phyloP scores from a whole-genome alignment of 73 alveolate genomes.

The Uronychia setigera region DNA sequence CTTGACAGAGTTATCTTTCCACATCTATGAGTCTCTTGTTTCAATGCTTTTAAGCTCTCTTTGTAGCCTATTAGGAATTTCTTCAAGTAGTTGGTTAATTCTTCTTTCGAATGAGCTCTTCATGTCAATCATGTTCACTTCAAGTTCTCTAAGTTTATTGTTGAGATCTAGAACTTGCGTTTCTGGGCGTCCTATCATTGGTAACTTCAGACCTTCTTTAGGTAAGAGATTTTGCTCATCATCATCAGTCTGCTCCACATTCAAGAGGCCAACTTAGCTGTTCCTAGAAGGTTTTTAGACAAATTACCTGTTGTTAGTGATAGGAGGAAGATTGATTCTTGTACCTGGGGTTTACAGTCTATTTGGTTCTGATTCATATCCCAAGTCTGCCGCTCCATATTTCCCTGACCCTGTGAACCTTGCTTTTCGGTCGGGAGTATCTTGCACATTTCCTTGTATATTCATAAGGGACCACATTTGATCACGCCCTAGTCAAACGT shows the following conservation, averaged over 20 bases:
- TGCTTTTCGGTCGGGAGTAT: too few species aligned
- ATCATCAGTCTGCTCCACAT: background rate
- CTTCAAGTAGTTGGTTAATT: slow-evolving; percentile 57
- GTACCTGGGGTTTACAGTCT: too few species aligned
- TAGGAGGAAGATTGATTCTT: too few species aligned
- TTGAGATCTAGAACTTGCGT: slow-evolving; percentile 34
- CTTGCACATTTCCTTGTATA: too few species aligned
- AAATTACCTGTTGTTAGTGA: too few species aligned
- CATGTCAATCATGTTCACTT: slow-evolving; percentile 53
- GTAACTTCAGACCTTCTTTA: slow-evolving; percentile 14
- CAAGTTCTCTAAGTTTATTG: slow-evolving; percentile 52
- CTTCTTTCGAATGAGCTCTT: slow-evolving; percentile 57
- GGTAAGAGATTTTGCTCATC: background rate
- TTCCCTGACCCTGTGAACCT: too few species aligned
- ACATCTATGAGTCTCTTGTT: slow-evolving; percentile 55
- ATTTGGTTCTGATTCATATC: too few species aligned
- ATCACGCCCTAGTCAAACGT: too few species aligned
- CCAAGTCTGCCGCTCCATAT: too few species aligned
- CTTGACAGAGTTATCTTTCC: slow-evolving; percentile 61
- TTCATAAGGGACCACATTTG: too few species aligned
- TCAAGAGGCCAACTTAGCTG: too few species aligned
- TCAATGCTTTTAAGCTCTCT: slow-evolving; percentile 67
- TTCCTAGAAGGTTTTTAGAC: too few species aligned
- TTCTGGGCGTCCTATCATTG: slow-evolving; percentile 32
- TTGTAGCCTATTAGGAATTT: slow-evolving; percentile 64